Base-by-base conservation (phyloP, 2,329 filamentous ascomycete species). In the Penicillium sp. region DNA sequence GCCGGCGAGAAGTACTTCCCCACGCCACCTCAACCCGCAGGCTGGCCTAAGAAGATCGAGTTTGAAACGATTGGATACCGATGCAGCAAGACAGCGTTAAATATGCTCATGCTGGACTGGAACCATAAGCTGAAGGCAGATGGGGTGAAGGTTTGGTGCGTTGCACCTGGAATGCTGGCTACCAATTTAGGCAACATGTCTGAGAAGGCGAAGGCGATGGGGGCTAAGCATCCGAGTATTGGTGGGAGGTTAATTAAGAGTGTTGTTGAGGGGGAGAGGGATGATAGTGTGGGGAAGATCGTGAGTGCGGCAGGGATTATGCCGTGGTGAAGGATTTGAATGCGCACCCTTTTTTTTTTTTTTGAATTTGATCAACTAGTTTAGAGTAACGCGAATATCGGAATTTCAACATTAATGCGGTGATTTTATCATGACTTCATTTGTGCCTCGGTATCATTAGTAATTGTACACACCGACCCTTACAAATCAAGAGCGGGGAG, bases 91-190 rank as follows among this genome's bases (percentile, higher is more conserved):
- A 68, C 72, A 4, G 78, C 72, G 1, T 45, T 80, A 56, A 80
- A 77, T 35, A 81, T 80, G 68, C 33, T 79, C 57, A 76, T 77
- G 73, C 51, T 79, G 42, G 72, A 78, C 8, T 83, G 79, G 77
- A 54, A 65, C 30, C 66, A 69, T 33, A 59, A 66, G n/a, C 55
- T 77, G 51, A 67, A 68, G 54, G 64, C 70, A 5, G 75, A 79
- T 57, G 71, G 72, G 0, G 73, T 79, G n/a, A 81, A 80, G 54
- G 75, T 80, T 0, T 81, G 74, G 56, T 63, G 56, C 4, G 68
- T 79, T 2, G 70, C 65, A 43, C 77, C 77, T 0, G 77, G 78
- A 0, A 73, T 79, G 45, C 56, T 80, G 50, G 76, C 74, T 0
- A 79, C 76, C 1, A 55, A 55, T 49, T 30, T 57, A 4, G 53